A percentile compares a stretch with the other conserved stretches of the same genome.
Conservation (phyloP, 2,329 filamentous ascomycete species). For the Beauveria sp. region DNA sequence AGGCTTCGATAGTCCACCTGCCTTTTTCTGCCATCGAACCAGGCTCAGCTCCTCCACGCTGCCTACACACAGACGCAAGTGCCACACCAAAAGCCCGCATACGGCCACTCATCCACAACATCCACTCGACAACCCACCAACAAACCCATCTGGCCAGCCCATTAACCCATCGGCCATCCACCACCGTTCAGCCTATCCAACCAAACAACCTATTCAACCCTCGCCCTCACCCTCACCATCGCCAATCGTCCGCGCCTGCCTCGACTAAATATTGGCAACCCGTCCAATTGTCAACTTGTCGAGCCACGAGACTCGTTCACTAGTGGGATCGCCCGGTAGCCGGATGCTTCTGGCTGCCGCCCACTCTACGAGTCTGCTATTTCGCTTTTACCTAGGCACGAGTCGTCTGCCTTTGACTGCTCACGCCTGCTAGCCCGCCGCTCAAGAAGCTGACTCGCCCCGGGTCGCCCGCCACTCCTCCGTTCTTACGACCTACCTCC, state of each 20-base stretch:
- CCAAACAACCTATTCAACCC: background rate
- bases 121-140: conserved; percentile 3
- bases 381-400: too few relatives aligned
- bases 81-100: conserved; percentile 1
- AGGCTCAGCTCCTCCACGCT: conserved; percentile 2
- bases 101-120: background rate
- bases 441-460: conserved; percentile 11
- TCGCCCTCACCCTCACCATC: background rate
- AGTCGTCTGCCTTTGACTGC: background rate
- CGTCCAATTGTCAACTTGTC: background rate
- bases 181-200: background rate
- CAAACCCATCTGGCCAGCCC: background rate
- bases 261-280: background rate
- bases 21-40: background rate
- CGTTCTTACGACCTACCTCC: background rate
- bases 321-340: conserved; percentile 4
- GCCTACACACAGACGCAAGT: background rate
- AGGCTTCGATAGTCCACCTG: background rate
- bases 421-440: background rate
- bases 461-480: conserved; percentile 7
- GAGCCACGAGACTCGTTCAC: too few relatives aligned
- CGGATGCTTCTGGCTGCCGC: conserved; percentile 4
- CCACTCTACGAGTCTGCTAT: background rate
- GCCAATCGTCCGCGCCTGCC: too few relatives aligned
- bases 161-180: background rate